Conservation (phyloP, 2,329 filamentous ascomycete genomes). For the Shiraia sp. region DNA sequence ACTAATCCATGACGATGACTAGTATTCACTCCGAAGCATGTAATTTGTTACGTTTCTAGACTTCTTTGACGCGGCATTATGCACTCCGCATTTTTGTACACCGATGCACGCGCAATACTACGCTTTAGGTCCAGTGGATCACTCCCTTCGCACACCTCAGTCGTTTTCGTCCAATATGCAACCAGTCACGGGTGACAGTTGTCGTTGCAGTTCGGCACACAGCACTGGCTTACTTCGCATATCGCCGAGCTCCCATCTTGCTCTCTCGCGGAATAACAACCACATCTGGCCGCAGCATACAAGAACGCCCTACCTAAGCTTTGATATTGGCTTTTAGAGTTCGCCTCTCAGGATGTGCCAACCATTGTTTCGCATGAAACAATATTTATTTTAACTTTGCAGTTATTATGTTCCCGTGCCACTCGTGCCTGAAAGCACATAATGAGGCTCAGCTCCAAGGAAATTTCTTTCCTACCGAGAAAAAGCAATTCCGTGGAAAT, state of each 20-base stretch:
- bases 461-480: slow-evolving; percentile 9
- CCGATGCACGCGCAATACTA: slow-evolving; percentile 14
- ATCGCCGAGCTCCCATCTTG: slow-evolving; percentile 10
- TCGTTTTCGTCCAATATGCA: slow-evolving; percentile 4
- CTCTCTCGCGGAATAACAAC: neutral
- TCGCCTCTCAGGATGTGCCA: neutral
- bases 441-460: slow-evolving; percentile 20
- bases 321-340: neutral
- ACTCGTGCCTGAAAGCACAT: slow-evolving; percentile 11
- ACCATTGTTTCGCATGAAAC: neutral
- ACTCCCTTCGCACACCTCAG: slow-evolving; percentile 2
- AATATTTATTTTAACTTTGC: too few species aligned
- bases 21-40: neutral
- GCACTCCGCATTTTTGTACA: slow-evolving; percentile 15
- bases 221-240: slow-evolving; percentile 1
- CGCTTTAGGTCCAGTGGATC: slow-evolving; percentile 9
- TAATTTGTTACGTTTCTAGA: slow-evolving; percentile 6
- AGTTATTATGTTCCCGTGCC: too few species aligned
- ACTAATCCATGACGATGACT: neutral
- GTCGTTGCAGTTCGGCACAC: neutral
- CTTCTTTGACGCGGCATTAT: slow-evolving; percentile 3
- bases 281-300: too few species aligned
- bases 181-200: slow-evolving; percentile 7
- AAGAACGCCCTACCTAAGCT: too few species aligned
- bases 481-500: slow-evolving; percentile 20